These are phyloP conservation scores for Apiospora kogelbergensis DNA, from an alignment of 2,329 filamentous ascomycete genomes.

Conservation along the genomic window DNA sequence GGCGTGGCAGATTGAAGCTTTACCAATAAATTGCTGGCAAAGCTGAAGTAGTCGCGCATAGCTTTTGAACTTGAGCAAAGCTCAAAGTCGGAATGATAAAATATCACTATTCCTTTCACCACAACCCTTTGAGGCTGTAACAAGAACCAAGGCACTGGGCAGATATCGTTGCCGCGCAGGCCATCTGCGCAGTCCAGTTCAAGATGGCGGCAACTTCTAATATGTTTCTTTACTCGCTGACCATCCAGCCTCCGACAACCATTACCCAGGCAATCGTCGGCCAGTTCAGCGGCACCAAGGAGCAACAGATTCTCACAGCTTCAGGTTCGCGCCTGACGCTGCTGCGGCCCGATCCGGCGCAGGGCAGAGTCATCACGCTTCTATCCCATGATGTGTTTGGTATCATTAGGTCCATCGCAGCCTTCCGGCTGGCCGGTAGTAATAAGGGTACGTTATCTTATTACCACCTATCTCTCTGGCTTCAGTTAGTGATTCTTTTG, in stretches of 20 bases:
- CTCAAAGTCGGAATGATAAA: conserved; percentile 3
- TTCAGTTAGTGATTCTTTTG: conserved; percentile 70
- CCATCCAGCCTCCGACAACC: conserved; percentile 87
- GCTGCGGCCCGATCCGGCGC: conserved; percentile 79
- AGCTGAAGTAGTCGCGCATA: neutral
- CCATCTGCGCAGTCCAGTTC: conserved; percentile 27
- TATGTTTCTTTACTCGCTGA: conserved; percentile 98
- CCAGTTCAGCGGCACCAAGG: conserved; percentile 93
- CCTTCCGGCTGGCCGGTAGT: conserved; percentile 90
- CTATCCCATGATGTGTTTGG: conserved; percentile 94
- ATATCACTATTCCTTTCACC: neutral
- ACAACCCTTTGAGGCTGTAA: neutral
- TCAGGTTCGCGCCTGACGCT: conserved; percentile 88
- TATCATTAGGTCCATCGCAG: conserved; percentile 85
- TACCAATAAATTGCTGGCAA: conserved; percentile 3
- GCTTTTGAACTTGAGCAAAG: conserved; percentile 3
- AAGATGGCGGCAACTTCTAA: conserved; percentile 96
- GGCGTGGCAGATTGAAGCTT: conserved; percentile 4
- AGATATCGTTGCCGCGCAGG: conserved; percentile 29
- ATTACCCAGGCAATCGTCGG: conserved; percentile 89
- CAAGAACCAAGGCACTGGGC: conserved; percentile 5
- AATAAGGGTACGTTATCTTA: conserved; percentile 79
- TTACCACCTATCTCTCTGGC: conserved; percentile 40
- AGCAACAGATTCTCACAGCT: conserved; percentile 95
- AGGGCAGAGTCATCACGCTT: conserved; percentile 82